These are phyloP conservation scores for Acer campestre DNA, from an alignment of 345 rosid species.

Conservation along the genomic window DNA sequence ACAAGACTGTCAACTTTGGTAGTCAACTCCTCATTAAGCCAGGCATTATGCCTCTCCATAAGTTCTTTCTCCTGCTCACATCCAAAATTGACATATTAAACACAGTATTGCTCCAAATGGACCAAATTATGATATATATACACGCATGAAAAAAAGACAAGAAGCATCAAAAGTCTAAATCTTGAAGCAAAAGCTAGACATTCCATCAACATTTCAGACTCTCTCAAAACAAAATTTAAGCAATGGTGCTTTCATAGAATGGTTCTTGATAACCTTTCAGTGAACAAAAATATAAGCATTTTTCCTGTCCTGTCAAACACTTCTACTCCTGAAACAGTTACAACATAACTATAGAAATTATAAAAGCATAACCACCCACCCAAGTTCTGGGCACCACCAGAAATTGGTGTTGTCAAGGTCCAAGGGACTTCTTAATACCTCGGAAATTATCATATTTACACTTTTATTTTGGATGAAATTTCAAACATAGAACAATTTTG, in stretches of 20 bases:
- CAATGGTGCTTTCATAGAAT: neutral
- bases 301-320: neutral
- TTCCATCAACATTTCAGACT: neutral
- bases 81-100: constrained; percentile 20
- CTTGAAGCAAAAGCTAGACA: neutral
- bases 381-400: neutral
- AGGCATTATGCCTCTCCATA: constrained; percentile 75
- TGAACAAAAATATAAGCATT: neutral
- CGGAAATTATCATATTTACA: neutral
- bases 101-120: neutral
- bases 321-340: neutral
- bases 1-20: constrained; percentile 64
- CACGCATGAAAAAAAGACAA: neutral
- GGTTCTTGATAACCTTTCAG: neutral
- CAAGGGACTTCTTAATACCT: neutral
- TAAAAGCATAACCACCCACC: neutral
- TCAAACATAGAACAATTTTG: neutral
- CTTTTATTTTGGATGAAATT: neutral
- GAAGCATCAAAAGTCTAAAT: neutral
- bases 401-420: too few relatives aligned
- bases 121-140: neutral
- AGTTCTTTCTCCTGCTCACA: constrained; percentile 87
- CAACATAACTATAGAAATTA: neutral
- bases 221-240: neutral
- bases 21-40: constrained; percentile 92